Evolutionary conservation across 257 asterid genomes (phyloP).

Genomic region (Rhazya stricta): DNA sequence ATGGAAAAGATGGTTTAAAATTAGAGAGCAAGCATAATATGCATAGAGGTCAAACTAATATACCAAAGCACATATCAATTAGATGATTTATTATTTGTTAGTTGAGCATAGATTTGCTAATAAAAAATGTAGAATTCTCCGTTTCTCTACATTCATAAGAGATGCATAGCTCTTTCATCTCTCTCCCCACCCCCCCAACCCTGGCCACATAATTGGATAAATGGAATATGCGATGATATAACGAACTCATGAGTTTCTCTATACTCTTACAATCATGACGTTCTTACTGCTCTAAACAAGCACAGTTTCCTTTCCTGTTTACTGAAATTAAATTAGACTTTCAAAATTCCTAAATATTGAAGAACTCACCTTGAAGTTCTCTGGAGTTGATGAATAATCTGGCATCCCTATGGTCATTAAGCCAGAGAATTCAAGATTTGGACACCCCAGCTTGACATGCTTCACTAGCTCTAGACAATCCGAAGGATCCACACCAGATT

Average conservation of each 20-base stretch:
- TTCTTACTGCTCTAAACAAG: not conserved
- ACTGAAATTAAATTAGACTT: not conserved
- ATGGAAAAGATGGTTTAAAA: not conserved
- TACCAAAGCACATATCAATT: not conserved
- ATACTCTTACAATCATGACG: not conserved
- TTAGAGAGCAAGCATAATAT: not conserved
- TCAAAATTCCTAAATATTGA: not conserved
- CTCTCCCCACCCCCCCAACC: not conserved
- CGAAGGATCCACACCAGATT: slow-evolving; percentile 75
- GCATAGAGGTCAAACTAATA: not conserved
- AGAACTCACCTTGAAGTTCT: slow-evolving; percentile 64
- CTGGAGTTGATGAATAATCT: slow-evolving; percentile 84
- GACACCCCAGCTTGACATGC: slow-evolving; percentile 58
- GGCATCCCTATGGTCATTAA: slow-evolving; percentile 93
- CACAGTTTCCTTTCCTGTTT: not conserved
- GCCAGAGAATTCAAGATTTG: slow-evolving; percentile 79
- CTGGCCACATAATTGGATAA: not conserved
- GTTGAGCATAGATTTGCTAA: not conserved
- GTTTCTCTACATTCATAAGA: not conserved
- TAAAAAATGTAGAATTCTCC: not conserved
- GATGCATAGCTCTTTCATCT: too few species aligned
- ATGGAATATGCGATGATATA: not conserved
- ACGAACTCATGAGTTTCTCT: not conserved
- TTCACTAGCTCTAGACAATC: slow-evolving; percentile 66
- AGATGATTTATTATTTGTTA: not conserved